Evolutionary conservation across 2,329 filamentous ascomycete species (phyloP).

Genomic region (Penicillium fuscoglaucum): DNA sequence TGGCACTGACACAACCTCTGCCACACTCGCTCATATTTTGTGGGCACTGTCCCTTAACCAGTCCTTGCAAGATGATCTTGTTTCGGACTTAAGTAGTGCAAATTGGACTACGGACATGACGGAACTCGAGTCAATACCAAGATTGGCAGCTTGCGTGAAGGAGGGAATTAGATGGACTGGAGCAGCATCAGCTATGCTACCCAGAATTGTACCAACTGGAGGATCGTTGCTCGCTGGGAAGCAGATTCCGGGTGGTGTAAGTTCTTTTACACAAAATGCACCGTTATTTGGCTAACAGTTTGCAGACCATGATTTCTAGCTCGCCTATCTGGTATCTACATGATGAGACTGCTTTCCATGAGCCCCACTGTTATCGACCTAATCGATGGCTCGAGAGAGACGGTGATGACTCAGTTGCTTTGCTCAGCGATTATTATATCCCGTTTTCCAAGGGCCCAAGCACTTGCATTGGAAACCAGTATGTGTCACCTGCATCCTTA

Average conservation of each 20-base stretch:
- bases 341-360: not conserved
- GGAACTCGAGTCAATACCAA: not conserved
- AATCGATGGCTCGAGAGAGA: not conserved
- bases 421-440: not conserved
- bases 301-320: not conserved
- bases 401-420: not conserved
- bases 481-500: not conserved
- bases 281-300: not conserved
- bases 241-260: not conserved
- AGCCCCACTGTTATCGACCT: not conserved
- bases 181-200: not conserved
- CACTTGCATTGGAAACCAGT: not conserved
- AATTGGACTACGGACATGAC: not conserved
- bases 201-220: not conserved
- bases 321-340: not conserved
- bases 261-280: not conserved
- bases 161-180: not conserved
- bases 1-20: not conserved
- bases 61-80: not conserved
- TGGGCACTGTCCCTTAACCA: not conserved
- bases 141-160: not conserved
- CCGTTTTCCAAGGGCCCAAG: not conserved
- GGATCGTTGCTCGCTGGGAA: not conserved
- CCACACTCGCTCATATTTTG: not conserved
- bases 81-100: not conserved